Evolutionary conservation across 2,329 filamentous ascomycete species (phyloP).

Genomic region (Eutypa lata): DNA sequence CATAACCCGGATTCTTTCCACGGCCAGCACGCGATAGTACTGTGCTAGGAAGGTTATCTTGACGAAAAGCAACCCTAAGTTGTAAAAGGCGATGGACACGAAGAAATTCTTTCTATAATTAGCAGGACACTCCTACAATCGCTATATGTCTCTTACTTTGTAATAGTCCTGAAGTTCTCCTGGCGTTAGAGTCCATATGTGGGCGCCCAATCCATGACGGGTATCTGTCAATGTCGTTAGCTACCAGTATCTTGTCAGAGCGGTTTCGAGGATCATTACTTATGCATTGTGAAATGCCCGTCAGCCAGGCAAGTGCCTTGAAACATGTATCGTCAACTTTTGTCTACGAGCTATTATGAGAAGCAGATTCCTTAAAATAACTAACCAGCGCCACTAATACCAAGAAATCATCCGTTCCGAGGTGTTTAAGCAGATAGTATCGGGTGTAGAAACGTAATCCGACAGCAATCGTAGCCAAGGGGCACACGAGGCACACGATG

Average conservation of each 20-base stretch:
- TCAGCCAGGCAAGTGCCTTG: conserved; percentile 17
- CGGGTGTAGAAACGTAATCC: conserved; percentile 29
- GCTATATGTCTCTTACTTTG: conserved; percentile 8
- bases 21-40: conserved; percentile 35
- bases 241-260: neutral
- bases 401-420: conserved; percentile 30
- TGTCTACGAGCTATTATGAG: no score
- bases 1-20: conserved; percentile 27
- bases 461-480: conserved; percentile 21
- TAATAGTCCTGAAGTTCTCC: conserved; percentile 13
- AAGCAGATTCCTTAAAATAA: conserved; percentile 8
- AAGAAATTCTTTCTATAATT: conserved; percentile 31
- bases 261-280: conserved; percentile 12
- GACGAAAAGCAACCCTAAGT: conserved; percentile 30
- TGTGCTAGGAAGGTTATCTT: conserved; percentile 37
- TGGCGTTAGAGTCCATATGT: conserved; percentile 17
- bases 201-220: conserved; percentile 18
- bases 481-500: conserved; percentile 19
- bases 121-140: neutral
- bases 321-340: neutral
- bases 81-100: conserved; percentile 35
- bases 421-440: conserved; percentile 21
- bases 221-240: conserved; percentile 16
- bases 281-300: conserved; percentile 18
- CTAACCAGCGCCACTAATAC: conserved; percentile 34